Conservation (phyloP, 176 grass and related monocot genomes). For the Carex littledalei region DNA sequence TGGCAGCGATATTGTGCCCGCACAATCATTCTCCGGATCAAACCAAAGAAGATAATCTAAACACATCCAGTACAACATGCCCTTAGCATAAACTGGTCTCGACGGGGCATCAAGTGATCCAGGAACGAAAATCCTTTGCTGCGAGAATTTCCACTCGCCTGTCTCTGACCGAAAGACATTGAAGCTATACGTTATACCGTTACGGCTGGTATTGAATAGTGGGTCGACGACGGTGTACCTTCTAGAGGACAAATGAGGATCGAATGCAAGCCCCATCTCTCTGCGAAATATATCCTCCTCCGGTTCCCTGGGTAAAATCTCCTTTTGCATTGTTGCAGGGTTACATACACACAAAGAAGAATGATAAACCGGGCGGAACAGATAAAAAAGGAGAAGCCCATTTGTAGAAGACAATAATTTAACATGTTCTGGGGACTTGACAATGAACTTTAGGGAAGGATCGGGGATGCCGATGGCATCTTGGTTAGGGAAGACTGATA, state of each 20-base stretch:
- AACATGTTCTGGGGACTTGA: background rate
- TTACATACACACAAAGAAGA: background rate
- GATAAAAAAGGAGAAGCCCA: constrained; percentile 1
- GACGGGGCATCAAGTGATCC: too few species aligned
- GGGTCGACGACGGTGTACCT: background rate
- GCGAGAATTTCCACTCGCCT: background rate
- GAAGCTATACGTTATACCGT: background rate
- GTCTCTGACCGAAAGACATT: constrained; percentile 10
- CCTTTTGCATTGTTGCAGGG: background rate
- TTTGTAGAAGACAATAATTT: background rate
- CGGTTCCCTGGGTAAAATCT: background rate
- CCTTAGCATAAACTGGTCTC: constrained; percentile 2
- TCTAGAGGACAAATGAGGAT: background rate
- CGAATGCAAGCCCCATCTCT: constrained; percentile 5
- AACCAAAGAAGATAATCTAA: background rate
- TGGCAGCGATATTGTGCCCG: background rate
- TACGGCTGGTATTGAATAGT: background rate
- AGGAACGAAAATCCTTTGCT: background rate
- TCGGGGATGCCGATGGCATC: background rate
- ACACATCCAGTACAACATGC: constrained; percentile 19
- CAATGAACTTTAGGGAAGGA: background rate
- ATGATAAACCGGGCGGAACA: background rate
- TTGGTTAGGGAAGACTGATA: background rate
- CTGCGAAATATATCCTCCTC: background rate
- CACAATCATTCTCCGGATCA: constrained; percentile 4